These are phyloP conservation scores for Komagataella populi DNA, from an alignment of 805 yeast species.

Conservation along the genomic window DNA sequence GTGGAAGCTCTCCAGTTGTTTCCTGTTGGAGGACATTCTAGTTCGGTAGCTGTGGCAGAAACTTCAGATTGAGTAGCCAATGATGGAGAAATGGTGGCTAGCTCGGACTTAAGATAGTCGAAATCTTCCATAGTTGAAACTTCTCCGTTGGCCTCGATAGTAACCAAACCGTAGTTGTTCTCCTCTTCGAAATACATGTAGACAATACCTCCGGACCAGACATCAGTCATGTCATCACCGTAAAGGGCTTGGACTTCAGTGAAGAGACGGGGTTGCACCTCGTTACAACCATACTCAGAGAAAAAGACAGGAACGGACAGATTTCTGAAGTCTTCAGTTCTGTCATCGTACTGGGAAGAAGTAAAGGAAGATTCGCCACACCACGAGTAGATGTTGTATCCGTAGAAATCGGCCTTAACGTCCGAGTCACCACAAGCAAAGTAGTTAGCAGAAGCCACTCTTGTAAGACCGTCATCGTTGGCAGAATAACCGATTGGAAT, in stretches of 20 bases:
- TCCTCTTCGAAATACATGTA: slow-evolving; percentile 84
- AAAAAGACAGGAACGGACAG: slow-evolving; percentile 72
- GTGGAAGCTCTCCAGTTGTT: slow-evolving; percentile 56
- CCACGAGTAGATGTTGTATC: slow-evolving; percentile 84
- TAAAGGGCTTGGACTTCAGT: slow-evolving; percentile 61
- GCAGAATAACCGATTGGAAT: slow-evolving; percentile 95
- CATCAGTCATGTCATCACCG: slow-evolving; percentile 64
- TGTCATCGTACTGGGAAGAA: slow-evolving; percentile 52
- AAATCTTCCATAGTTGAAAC: slow-evolving; percentile 55
- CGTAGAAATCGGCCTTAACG: slow-evolving; percentile 66
- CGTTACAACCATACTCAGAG: slow-evolving; percentile 84
- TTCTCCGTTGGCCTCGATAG: slow-evolving; percentile 25
- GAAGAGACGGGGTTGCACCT: slow-evolving; percentile 59
- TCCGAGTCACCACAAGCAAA: slow-evolving; percentile 67
- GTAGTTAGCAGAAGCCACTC: slow-evolving; percentile 70
- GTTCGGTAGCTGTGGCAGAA: slow-evolving; percentile 19
- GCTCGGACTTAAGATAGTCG: slow-evolving; percentile 37
- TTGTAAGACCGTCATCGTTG: slow-evolving; percentile 74
- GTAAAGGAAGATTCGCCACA: slow-evolving; percentile 54
- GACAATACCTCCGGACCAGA: slow-evolving; percentile 91
- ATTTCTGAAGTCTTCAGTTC: slow-evolving; percentile 62
- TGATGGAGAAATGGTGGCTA: slow-evolving; percentile 40
- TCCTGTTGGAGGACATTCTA: slow-evolving; percentile 37
- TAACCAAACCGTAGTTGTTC: slow-evolving; percentile 71
- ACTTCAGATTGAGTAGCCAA: slow-evolving; percentile 19